Evolutionary conservation across 352 stramenopile genomes (phyloP), one percentile per base, ranked within the genome.

Genomic region (Phytophthora tentaculata): DNA sequence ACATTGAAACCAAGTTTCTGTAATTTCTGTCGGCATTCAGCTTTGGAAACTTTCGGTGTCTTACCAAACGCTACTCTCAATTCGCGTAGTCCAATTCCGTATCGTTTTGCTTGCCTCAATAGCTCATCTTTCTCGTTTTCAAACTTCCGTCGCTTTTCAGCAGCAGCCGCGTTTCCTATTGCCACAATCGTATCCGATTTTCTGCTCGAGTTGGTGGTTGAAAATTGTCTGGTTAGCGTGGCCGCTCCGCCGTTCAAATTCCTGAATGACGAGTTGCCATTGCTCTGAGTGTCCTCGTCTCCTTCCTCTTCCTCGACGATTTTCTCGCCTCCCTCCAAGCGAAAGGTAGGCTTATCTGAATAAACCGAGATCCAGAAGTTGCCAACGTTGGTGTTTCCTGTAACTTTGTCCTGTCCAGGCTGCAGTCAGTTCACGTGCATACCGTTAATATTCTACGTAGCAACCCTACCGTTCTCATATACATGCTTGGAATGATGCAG

Each of bases 401-500:
- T 84, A 20, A 76, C 77, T 73, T 94, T 92, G 69, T 93, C 83
- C 87, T 95, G 26, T 51, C 39, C 45, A 47, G 8, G 22, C 0
- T 1, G 10, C 2, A 10, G 14, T 63, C 44, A 69, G 35, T 35
- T 51, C 48, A 63, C 20, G 16, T 8, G 16, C 8, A 6, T 2
- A 26, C 13, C 28, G 16, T 41, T 48, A 20, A 45, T 20, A 19
- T 16, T 22, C 29, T 37, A 45, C n/a, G n/a, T n/a, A 20, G 0
- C 5, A 12, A 20, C 6, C 69, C 45, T 78, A 96, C 88, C 71
- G 81, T 92, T 59, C 86, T 78, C 83, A 94, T 93, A 61, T 94
- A 96, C 86, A 96, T 92, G 65, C 88, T 96, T 0, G 88, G 84
- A 28, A 96, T 76, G 47, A 96, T 90, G 45, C 88, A 95, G 22